Evolutionary conservation across 1,139 yeast genomes (phyloP), one percentile per base, ranked within the genome.

Genomic region (Hyphopichia fennica): DNA sequence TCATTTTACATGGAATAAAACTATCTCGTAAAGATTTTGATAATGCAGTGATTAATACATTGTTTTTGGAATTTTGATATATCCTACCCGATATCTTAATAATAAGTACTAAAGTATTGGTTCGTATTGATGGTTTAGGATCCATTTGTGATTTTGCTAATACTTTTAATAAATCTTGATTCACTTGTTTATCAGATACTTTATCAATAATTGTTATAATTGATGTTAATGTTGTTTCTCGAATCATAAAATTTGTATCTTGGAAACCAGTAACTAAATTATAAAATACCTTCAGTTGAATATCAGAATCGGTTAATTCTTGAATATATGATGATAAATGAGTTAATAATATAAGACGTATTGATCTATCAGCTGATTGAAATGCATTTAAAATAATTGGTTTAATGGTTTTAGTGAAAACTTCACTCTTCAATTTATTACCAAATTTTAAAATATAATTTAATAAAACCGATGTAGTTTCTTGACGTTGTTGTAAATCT

Each of bases 131-230:
- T 1, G 95, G 84, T 44, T 84, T 84, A 2, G 83, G 80, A 57
- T 93, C 99, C 60, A 79, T 84, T 60, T 91, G 98, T 1, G 96
- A 81, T 57, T 87, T 88, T 1, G 98, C 98, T 45, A 93, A 67
- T 39, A 82, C 77, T 51, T 95, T 77, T 41, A 93, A 69, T 32
- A 93, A 66, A 44, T 93, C 98, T 53, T 90, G 91, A 57, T 93
- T 93, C 39, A 91, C 72, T 58, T 88, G 96, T 42, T 96, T 79
- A 32, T 84, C 89, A 0, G 88, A 75, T 3, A 93, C 73, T 52
- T 82, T 82, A 23, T 83, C 82, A 2, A 84, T 80, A 28, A 93
- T 66, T 5, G 70, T 64, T 3, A 84, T 75, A 7, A 89, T 79
- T 1, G 91, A 80, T 41, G 84, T 84, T 36, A 93, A 69, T 0